Base-by-base conservation (phyloP, 169 alveolate genomes). In the Blepharisma undulans region DNA sequence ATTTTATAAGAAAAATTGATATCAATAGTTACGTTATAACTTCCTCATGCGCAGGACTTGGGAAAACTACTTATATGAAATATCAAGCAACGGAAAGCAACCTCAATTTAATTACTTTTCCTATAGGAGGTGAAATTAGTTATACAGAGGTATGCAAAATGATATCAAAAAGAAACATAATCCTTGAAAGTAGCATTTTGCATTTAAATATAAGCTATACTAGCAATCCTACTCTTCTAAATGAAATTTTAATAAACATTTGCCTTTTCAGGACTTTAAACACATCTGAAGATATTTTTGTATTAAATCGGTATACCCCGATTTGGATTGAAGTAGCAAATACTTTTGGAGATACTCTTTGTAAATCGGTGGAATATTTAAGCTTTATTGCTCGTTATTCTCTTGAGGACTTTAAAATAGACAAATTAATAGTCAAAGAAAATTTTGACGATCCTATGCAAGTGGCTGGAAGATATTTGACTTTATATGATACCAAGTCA, bases 281-380 rank as follows among this genome's bases (percentile, higher is more conserved):
- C 76, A 4, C 74, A 34, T 22, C 29, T 30, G 60, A 22, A 36
- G n/a, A 30, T 25, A 33, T 82, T 59, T 82, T 82, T 59, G 48
- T 82, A 8, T 74, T 60, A 32, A 18, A 72, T 19, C 8, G 34
- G 19, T 18, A 82, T 3, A 7, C 1, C 10, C 25, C 72, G 12
- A 4, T 82, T 21, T 82, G 22, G 22, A 82, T 82, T 22, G 89
- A 82, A 60, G 34, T 82, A 2, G 89, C 89, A 82, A 82, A 82
- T 12, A 82, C 77, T 10, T 48, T 7, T 33, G 34, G 48, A 4
- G 36, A 82, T 30, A 19, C 1, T 48, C 74, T 82, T 22, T 82
- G 7, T 60, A 22, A 18, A 19, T 82, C 89, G 5, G 34, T 82
- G 22, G 77, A 59, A 21, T 82, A 82, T 30, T 48, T 82, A 22